phyloP scores from a whole-genome alignment of 805 yeast species.

The Metschnikowia gruessii region DNA sequence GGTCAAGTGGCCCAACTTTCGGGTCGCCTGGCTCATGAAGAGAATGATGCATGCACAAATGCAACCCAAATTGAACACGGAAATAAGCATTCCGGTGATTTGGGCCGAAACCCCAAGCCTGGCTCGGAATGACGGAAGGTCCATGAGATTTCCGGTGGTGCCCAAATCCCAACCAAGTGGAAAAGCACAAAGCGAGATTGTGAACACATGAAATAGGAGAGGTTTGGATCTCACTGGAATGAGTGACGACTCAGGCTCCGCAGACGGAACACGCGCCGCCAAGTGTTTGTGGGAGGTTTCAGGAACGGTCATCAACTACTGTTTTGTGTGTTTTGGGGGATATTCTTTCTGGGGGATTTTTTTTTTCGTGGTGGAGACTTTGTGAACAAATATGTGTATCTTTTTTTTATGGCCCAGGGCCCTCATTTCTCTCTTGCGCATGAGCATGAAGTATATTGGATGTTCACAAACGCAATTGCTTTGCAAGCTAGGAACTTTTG shows the following conservation, averaged over 20 bases:
- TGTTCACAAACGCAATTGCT: too few species aligned
- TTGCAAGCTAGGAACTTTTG: too few species aligned
- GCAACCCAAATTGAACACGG: slow-evolving; percentile 12
- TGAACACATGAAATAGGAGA: slow-evolving; percentile 4
- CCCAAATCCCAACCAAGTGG: slow-evolving; percentile 17
- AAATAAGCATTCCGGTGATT: slow-evolving; percentile 5
- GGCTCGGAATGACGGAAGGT: slow-evolving; percentile 10
- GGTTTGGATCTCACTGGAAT: not conserved
- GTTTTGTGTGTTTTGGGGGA: not conserved
- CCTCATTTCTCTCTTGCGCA: too few species aligned
- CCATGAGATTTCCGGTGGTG: slow-evolving; percentile 14
- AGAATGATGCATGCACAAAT: slow-evolving; percentile 9
- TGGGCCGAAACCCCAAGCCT: slow-evolving; percentile 7
- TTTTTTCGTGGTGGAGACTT: not conserved
- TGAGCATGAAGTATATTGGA: too few species aligned
- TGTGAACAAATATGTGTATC: not conserved
- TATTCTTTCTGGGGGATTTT: not conserved
- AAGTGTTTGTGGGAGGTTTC: slow-evolving; percentile 2
- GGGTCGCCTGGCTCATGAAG: not conserved
- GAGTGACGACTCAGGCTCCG: not conserved
- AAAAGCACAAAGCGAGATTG: slow-evolving; percentile 9
- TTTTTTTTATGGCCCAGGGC: too few species aligned
- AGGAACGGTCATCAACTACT: not conserved
- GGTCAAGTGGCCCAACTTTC: slow-evolving; percentile 7
- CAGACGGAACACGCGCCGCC: slow-evolving; percentile 8